Evolutionary conservation across 2,329 filamentous ascomycete species (phyloP), one percentile per base, ranked within the genome.

Genomic region (Pestalotiopsis sp.): DNA sequence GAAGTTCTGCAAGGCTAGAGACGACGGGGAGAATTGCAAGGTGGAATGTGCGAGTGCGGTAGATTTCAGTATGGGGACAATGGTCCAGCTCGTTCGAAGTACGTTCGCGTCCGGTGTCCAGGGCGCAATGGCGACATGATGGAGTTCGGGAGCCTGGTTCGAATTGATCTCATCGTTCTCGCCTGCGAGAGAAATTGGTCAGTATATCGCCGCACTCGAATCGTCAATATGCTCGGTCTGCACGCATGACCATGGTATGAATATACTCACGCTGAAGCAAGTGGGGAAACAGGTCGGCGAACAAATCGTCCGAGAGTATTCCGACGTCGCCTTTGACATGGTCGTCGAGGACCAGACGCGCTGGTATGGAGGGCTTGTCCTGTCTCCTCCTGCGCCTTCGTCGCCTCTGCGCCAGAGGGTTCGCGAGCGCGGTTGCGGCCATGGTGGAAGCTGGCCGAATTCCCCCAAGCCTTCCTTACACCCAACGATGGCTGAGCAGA

Each of bases 281-380:
- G 74, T 89, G 83, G 71, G 93, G 90, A 81, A 97, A 94, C 65
- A 98, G 86, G 77, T 97, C 92, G 61, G 87, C 85, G 76, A 95
- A 94, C 65, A 99, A 86, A 79, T 97, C 94, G 75, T 94, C 91
- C 13, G 95, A 97, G 66, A 98, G 81, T 72, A 96, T 88, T 71
- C 94, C 96, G 71, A 95, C 87, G 77, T 97, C 94, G 66, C 93
- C 94, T 81, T 92, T 93, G 75, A 97, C 86, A 79, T 92, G 91
- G 77, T 94, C 92, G 80, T 97, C 94, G 68, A 98, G 89, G 49
- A 97, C 87, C 65, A 98, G 85, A 69, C 92, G 90, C 68, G 94
- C 95, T 69, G 93, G 87, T 69, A 97, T 86, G 58, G 95, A 87
- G 7, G 92, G 87, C 79, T 93, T 94, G 79, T 96, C 89, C 73